These are phyloP conservation scores for Leucoagaricus sp. DNA, from an alignment of 1,284 basidiomycete genomes.

Conservation along the genomic window DNA sequence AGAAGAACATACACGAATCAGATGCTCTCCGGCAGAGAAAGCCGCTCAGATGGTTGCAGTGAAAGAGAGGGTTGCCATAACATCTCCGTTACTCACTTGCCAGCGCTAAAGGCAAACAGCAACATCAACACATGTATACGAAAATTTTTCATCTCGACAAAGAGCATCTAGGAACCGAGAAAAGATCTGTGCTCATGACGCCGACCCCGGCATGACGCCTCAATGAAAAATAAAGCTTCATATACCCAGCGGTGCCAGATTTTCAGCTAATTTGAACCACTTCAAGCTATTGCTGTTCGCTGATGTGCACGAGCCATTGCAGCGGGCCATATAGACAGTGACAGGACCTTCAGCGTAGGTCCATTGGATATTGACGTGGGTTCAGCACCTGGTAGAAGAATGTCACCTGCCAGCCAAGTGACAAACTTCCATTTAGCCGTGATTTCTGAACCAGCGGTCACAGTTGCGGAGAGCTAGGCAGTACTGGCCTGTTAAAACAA, in stretches of 20 bases:
- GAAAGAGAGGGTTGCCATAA: constrained; percentile 33
- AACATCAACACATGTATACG: neutral
- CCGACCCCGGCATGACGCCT: too few species aligned
- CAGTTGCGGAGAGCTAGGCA: constrained; percentile 34
- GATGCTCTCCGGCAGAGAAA: constrained; percentile 35
- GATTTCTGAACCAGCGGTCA: constrained; percentile 41
- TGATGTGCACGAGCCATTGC: too few species aligned
- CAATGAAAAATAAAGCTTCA: neutral
- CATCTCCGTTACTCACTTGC: constrained; percentile 32
- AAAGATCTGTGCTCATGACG: too few species aligned
- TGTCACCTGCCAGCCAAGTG: constrained; percentile 4
- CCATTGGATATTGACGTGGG: constrained; percentile 27
- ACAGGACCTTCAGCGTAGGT: constrained; percentile 37
- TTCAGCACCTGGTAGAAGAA: neutral
- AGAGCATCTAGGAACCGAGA: too few species aligned
- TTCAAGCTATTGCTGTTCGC: constrained; percentile 31
- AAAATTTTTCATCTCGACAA: too few species aligned
- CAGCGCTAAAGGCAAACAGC: constrained; percentile 20
- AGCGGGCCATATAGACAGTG: constrained; percentile 36
- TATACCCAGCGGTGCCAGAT: too few species aligned
- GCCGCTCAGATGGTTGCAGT: constrained; percentile 35
- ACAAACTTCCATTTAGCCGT: constrained; percentile 43
- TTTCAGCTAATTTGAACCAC: constrained; percentile 42
- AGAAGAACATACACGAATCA: constrained; percentile 32
- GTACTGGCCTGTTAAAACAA: constrained; percentile 27